Conservation (phyloP, 1,284 basidiomycete species). For the Sanghuangporus weigelae region DNA sequence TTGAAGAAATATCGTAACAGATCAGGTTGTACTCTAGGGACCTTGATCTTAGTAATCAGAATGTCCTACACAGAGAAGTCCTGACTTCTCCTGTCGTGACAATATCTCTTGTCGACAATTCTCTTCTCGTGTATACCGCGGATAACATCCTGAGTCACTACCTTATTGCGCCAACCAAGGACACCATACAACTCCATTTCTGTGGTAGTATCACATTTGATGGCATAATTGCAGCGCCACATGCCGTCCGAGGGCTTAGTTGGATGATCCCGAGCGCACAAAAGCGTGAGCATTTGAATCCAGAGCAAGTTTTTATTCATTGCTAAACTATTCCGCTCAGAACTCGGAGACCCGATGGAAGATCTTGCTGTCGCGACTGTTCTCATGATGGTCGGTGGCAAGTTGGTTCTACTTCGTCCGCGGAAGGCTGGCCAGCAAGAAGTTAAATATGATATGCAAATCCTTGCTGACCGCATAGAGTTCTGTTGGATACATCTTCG, state of each 20-base stretch:
- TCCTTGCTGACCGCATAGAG: slow-evolving; percentile 93
- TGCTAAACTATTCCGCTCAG: slow-evolving; percentile 35
- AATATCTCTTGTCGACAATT: slow-evolving; percentile 91
- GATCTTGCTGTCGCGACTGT: slow-evolving; percentile 94
- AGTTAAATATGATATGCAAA: slow-evolving; percentile 96
- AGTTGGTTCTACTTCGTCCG: slow-evolving; percentile 82
- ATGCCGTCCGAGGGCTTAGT: slow-evolving; percentile 84
- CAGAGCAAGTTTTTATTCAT: slow-evolving; percentile 13
- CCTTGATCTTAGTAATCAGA: slow-evolving; percentile 81
- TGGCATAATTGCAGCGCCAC: slow-evolving; percentile 85
- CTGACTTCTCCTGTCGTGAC: slow-evolving; percentile 77
- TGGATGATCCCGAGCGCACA: slow-evolving; percentile 96
- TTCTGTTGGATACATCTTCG: slow-evolving; percentile 98
- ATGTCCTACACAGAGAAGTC: slow-evolving; percentile 81
- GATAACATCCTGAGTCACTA: slow-evolving; percentile 96
- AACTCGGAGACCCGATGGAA: slow-evolving; percentile 89
- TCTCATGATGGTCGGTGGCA: slow-evolving; percentile 93
- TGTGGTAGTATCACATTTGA: slow-evolving; percentile 95
- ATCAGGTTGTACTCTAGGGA: slow-evolving; percentile 96
- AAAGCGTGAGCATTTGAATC: slow-evolving; percentile 60
- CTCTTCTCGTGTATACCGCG: slow-evolving; percentile 93
- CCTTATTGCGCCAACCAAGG: slow-evolving; percentile 80
- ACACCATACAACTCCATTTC: slow-evolving; percentile 80
- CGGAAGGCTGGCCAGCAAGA: slow-evolving; percentile 69
- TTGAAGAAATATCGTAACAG: slow-evolving; percentile 35